These are phyloP conservation scores for Hypholoma sublateritium DNA, from an alignment of 768 basidiomycete genomes.

Conservation along the genomic window DNA sequence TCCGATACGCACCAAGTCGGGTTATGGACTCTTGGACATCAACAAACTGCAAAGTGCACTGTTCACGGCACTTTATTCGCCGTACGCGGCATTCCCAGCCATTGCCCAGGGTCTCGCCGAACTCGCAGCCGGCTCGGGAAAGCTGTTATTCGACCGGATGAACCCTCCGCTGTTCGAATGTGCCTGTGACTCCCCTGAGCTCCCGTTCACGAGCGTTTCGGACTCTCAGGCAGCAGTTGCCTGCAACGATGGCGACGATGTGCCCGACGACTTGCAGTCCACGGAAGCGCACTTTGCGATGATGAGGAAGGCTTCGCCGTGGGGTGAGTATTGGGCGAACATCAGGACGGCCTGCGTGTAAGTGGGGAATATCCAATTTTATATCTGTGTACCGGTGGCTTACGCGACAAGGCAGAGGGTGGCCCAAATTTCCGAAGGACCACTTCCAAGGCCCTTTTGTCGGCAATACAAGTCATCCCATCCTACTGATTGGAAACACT, in stretches of 20 bases:
- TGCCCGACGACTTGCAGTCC: constrained; percentile 30
- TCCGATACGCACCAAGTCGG: constrained; percentile 26
- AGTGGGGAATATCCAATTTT: constrained; percentile 6
- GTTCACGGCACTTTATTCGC: constrained; percentile 34
- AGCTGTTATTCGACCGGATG: constrained; percentile 22
- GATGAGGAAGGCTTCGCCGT: constrained; percentile 22
- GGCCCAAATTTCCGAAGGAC: constrained; percentile 20
- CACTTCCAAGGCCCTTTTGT: constrained; percentile 31
- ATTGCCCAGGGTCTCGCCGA: constrained; percentile 36
- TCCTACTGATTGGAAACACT: constrained; percentile 41
- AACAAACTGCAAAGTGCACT: constrained; percentile 24
- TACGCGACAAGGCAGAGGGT: constrained; percentile 13
- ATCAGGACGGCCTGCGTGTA: constrained; percentile 29
- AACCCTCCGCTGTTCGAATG: constrained; percentile 26
- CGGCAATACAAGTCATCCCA: constrained; percentile 36
- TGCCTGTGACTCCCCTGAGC: constrained; percentile 18
- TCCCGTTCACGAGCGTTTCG: constrained; percentile 34
- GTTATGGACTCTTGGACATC: constrained; percentile 38
- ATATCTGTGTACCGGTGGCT: not conserved
- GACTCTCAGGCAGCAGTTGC: constrained; percentile 31
- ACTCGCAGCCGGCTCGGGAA: constrained; percentile 30
- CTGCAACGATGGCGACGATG: constrained; percentile 39
- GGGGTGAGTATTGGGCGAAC: constrained; percentile 30
- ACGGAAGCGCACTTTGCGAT: constrained; percentile 33
- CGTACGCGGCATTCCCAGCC: constrained; percentile 29